phyloP scores from a whole-genome alignment of 1,284 basidiomycete genomes.

The Spongispora temasekensis region DNA sequence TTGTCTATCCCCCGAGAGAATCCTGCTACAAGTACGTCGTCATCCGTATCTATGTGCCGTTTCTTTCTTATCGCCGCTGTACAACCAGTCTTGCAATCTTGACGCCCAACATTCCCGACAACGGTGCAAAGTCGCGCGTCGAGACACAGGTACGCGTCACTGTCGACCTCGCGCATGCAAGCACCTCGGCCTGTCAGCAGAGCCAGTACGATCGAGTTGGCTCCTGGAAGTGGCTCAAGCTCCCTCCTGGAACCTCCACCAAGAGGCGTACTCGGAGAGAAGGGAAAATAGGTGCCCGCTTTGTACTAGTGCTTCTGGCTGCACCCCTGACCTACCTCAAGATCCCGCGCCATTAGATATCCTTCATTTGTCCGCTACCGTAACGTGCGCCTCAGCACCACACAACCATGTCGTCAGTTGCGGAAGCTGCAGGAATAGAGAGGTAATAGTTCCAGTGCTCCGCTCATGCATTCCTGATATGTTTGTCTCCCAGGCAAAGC shows the following conservation, averaged over 20 bases:
- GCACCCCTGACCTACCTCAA: slow-evolving; percentile 35
- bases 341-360: slow-evolving; percentile 74
- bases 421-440: slow-evolving; percentile 80
- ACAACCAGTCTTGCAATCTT: slow-evolving; percentile 66
- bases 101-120: slow-evolving; percentile 81
- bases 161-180: slow-evolving; percentile 71
- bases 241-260: slow-evolving; percentile 78
- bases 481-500: slow-evolving; percentile 63
- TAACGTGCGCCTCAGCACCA: slow-evolving; percentile 78
- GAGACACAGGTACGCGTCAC: slow-evolving; percentile 90
- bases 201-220: slow-evolving; percentile 72
- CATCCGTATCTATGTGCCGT: slow-evolving; percentile 6
- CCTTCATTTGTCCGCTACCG: slow-evolving; percentile 65
- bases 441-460: slow-evolving; percentile 50
- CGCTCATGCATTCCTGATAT: slow-evolving; percentile 14
- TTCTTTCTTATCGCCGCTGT: slow-evolving; percentile 24
- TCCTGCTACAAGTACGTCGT: slow-evolving; percentile 70
- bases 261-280: slow-evolving; percentile 84
- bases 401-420: slow-evolving; percentile 80
- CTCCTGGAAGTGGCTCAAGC: slow-evolving; percentile 80
- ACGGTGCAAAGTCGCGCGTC: slow-evolving; percentile 90
- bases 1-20: slow-evolving; percentile 70
- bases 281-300: slow-evolving; percentile 71
- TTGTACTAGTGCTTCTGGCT: slow-evolving; percentile 6
- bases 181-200: slow-evolving; percentile 57